Base-by-base conservation (phyloP, 2,329 filamentous ascomycete genomes). In the Chaetomium sp. region DNA sequence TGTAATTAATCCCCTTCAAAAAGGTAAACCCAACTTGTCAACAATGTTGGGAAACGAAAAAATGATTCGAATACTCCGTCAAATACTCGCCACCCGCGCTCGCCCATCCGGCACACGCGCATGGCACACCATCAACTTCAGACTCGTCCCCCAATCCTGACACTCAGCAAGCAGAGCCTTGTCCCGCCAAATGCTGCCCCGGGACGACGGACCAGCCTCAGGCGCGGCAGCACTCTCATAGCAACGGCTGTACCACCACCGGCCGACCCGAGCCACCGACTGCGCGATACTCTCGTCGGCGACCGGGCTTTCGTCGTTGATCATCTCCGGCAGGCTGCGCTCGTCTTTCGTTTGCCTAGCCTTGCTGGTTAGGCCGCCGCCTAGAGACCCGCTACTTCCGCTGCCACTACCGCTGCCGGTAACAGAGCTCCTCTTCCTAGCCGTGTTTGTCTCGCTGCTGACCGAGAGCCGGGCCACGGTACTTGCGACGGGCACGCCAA, bases 231-330 rank as follows among this genome's bases (percentile, higher is more conserved):
- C 78, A 55, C 80, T 82, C 71, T 96, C 92, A 69, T 96, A 97
- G 75, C 92, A 96, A 52, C 88, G 84, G 8, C 84, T 88, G 71
- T 96, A 97, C 94, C 94, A 99, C 90, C 92, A 97, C 44, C 94
- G 81, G 1, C 91, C 92, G 9, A 97, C 92, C 60, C 85, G 87
- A 12, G 91, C 87, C 27, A 97, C 91, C 79, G 95, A 95, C 67
- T 89, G 91, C 11, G 90, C 89, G 67, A 97, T 96, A 62, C 84
- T 86, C 66, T 91, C 89, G 62, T 96, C 90, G 27, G 87, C 86
- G 11, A 80, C 76, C 0, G 82, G 77, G n/a, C 82, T 80, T 38
- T 85, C 79, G 61, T 89, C 85, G 35, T 79, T 84, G 71, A 90
- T 86, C 72, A 90, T 83, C 65, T 91, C 87, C 1, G 84, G 83